These are phyloP conservation scores for Xylogone sp. DNA, from an alignment of 2,329 filamentous ascomycete species.

Conservation along the genomic window DNA sequence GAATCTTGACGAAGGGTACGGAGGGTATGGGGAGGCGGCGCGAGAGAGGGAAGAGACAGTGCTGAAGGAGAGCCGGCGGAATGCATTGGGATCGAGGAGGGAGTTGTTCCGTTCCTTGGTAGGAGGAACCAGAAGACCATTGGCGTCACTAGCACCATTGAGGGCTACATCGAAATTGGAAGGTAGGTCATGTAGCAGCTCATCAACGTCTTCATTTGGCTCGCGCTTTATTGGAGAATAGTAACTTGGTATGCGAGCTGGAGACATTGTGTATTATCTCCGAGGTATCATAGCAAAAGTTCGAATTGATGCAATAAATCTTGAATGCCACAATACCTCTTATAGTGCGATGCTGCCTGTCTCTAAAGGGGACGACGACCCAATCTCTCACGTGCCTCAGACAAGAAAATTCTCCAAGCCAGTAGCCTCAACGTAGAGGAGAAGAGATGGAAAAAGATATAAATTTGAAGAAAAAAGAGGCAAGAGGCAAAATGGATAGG, in stretches of 20 bases:
- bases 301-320: not conserved
- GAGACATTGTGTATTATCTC: conserved; percentile 10
- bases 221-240: conserved; percentile 2
- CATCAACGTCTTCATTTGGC: conserved; percentile 16
- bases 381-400: too few species aligned
- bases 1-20: conserved; percentile 3
- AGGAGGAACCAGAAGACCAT: conserved; percentile 10
- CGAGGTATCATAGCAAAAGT: not conserved
- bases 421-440: too few species aligned
- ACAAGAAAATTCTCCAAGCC: too few species aligned
- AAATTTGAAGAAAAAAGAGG: too few species aligned
- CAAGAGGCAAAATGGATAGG: too few species aligned
- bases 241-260: conserved; percentile 16
- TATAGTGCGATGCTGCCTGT: too few species aligned
- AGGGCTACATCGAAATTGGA: conserved; percentile 23
- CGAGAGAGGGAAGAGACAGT: conserved; percentile 34
- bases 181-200: conserved; percentile 19
- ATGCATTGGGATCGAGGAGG: conserved; percentile 27
- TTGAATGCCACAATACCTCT: too few species aligned
- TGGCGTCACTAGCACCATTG: conserved; percentile 15
- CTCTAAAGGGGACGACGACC: too few species aligned
- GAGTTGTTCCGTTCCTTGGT: conserved; percentile 12
- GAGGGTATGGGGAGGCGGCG: conserved; percentile 12
- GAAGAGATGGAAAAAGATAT: too few species aligned
- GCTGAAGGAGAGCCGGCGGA: conserved; percentile 37